A percentile compares a stretch with the other conserved stretches of the same genome.
phyloP scores from a whole-genome alignment of 2,329 filamentous ascomycete genomes.

The Lecanosticta acicola region DNA sequence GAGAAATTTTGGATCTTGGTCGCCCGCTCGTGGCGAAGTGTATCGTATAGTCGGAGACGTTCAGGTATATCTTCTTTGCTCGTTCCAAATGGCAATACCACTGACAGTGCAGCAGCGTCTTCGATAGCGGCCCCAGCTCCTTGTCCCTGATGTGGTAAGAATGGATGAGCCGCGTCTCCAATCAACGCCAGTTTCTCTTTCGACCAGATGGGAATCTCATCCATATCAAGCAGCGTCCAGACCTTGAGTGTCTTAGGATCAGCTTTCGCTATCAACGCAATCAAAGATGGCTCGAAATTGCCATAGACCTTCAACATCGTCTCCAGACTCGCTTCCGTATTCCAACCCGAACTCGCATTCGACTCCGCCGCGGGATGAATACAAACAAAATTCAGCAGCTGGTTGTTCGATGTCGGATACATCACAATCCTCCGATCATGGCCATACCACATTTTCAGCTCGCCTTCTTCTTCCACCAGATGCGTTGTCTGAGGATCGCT shows the following conservation, averaged over 20 bases:
- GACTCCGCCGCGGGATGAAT: conserved; percentile 35
- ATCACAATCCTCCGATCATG: conserved; percentile 43
- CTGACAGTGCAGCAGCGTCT: conserved; percentile 56
- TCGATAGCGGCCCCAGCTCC: conserved; percentile 62
- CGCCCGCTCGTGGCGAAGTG: conserved; percentile 53
- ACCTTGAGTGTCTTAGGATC: conserved; percentile 43
- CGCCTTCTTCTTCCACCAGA: conserved; percentile 29
- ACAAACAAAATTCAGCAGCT: conserved; percentile 43
- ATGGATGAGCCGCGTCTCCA: conserved; percentile 65
- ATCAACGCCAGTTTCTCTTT: conserved; percentile 52
- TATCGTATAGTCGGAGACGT: conserved; percentile 53
- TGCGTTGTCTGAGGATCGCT: conserved; percentile 38
- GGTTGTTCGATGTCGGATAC: conserved; percentile 45
- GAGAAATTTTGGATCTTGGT: conserved; percentile 55
- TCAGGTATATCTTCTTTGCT: conserved; percentile 45
- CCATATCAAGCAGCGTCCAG: conserved; percentile 60
- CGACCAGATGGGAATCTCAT: conserved; percentile 51
- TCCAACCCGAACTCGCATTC: conserved; percentile 29
- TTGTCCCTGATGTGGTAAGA: conserved; percentile 57
- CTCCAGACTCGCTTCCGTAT: conserved; percentile 33
- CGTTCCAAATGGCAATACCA: conserved; percentile 49
- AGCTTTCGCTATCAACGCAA: conserved; percentile 37
- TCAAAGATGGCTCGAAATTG: conserved; percentile 34
- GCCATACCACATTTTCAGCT: conserved; percentile 42
- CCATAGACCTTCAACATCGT: conserved; percentile 39